Conservation (phyloP, 2,329 filamentous ascomycete species). For the Onygena corvina region DNA sequence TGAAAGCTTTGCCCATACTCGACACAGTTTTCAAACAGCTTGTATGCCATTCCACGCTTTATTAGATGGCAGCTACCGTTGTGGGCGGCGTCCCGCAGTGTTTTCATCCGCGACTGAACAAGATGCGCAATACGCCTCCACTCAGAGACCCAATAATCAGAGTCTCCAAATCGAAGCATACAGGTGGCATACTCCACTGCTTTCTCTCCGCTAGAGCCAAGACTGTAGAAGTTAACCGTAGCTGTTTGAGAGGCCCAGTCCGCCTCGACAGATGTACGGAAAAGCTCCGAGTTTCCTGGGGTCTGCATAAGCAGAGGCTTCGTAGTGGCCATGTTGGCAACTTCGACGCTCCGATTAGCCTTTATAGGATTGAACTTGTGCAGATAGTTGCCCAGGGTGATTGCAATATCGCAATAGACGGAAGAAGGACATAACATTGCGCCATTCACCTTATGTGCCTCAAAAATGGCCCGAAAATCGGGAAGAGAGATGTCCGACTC, state of each 20-base stretch:
- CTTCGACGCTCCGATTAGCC: slow-evolving; percentile 7
- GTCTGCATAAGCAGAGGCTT: slow-evolving; percentile 10
- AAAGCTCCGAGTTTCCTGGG: not conserved
- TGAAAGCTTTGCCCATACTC: slow-evolving; percentile 26
- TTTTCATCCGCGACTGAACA: slow-evolving; percentile 8
- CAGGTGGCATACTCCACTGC: slow-evolving; percentile 6
- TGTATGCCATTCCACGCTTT: slow-evolving; percentile 26
- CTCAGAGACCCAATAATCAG: slow-evolving; percentile 19
- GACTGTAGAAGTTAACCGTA: slow-evolving; percentile 7
- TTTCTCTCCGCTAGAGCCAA: slow-evolving; percentile 4
- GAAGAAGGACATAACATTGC: slow-evolving; percentile 10
- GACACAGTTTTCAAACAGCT: slow-evolving; percentile 27
- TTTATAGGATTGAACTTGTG: not conserved
- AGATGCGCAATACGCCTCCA: slow-evolving; percentile 17
- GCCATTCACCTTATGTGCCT: slow-evolving; percentile 13
- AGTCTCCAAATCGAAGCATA: slow-evolving; percentile 6
- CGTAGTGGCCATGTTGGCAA: slow-evolving; percentile 9
- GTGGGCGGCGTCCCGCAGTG: slow-evolving; percentile 21
- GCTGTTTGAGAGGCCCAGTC: slow-evolving; percentile 7
- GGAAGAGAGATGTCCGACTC: slow-evolving; percentile 12
- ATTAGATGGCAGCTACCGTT: slow-evolving; percentile 24
- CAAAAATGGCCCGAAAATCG: slow-evolving; percentile 6
- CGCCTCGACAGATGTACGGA: slow-evolving; percentile 7
- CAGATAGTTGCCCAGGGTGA: slow-evolving; percentile 9
- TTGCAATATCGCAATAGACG: slow-evolving; percentile 13